Evolutionary conservation across 2,329 filamentous ascomycete genomes (phyloP), one percentile per base, ranked within the genome.

Genomic region (Coccinonectria pachysandricola): DNA sequence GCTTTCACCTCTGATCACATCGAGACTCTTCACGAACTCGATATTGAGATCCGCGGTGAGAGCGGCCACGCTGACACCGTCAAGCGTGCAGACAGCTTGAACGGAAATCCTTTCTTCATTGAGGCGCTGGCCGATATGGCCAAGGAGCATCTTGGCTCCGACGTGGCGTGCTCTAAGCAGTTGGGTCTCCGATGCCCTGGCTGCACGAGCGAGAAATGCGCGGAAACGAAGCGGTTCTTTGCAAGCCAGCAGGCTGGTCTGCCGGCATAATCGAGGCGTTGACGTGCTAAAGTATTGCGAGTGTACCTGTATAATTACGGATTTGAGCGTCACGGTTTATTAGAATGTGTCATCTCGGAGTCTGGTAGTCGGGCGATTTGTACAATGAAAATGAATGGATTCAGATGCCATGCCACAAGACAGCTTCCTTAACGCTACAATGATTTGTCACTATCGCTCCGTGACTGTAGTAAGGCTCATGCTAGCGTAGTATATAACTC

Each of bases 1-100:
- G 91, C 91, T 5, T 98, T 98, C 53, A 98, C 91, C 0, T 93
- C 84, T n/a, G 91, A 98, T 48, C 91, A 98, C 52, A 98, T 98
- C 42, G 91, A 98, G 60, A 98, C 91, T 1, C 65, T 98, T 1
- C 96, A 79, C 52, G 91, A 98, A 56, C 64, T 98, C 27, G 91
- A 98, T 53, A 68, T 84, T 45, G 91, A 98, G 57, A 85, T 98
- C 19, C 96, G 98, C 48, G 81, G 84, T 31, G 87, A 93, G 55
- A 84, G 72, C 1, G 76, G 80, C 9, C 73, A 82, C 46, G 60
- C 72, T 1, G 85, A 87, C 16, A 79, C 76, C 0, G 76, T 98
- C 37, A 94, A 92, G 65, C 73, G 91, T 31, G 84, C 80, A 2
- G 91, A 96, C 53, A 92, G 83, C 49, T 57, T 98, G 46, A 98